Evolutionary conservation across 192 early-diverging fungal species (phyloP), one percentile per base, ranked within the genome.

Genomic region (Backusella westeae): DNA sequence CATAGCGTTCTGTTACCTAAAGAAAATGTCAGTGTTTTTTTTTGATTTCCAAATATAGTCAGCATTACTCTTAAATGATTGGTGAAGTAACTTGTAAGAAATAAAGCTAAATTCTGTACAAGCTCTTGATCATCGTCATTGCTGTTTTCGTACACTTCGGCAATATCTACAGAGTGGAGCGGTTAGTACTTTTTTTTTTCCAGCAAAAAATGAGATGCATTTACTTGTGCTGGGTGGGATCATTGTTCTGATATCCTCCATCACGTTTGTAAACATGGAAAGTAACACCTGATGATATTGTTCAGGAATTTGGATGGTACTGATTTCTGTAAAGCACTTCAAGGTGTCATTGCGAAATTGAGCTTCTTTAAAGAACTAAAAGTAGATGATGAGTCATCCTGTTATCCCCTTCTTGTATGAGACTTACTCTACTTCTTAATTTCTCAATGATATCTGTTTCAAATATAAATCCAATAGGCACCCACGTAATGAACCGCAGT

Each of bases 251-350:
- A 96, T 86, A 38, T 86, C 78, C 1, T 81, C 79, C 78, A 99
- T 91, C 14, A 96, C 90, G 79, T 96, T 86, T 42, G 89, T 90
- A 81, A 96, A 99, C 52, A 99, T 83, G 21, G 87, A 67, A n/a
- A 92, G 91, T 85, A 97, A 90, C 79, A 96, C 95, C 39, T 93
- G 91, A 78, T 91, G 86, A 79, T 97, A 97, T 39, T 96, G 93
- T 8, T 82, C 84, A 38, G 88, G 87, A 17, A 95, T 89, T 46
- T 93, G 89, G 17, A 99, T 81, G 14, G 89, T 88, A 38, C 94
- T 97, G 82, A 99, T 99, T 78, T 99, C 98, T 26, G 96, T 99
- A 75, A 99, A 84, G 80, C 98, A 99, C 82, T 98, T 96, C 68
- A 99, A 83, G 1, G 97, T 93, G 35, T 95, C 89, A 80, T 98